phyloP scores from a whole-genome alignment of 495 filamentous ascomycete genomes.

The Penicillium parvum region DNA sequence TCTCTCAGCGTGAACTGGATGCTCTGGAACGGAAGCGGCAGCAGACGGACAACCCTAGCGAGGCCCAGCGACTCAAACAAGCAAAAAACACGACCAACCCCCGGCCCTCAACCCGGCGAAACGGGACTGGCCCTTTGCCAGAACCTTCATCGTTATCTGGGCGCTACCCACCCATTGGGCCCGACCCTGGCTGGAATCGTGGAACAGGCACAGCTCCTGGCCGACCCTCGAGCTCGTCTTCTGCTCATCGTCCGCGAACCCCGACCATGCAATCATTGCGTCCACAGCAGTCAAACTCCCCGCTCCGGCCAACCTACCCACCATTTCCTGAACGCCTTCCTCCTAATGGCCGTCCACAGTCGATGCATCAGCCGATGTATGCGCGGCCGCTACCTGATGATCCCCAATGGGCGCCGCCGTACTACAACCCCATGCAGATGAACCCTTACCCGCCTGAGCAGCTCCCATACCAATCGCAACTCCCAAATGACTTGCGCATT shows the following conservation, averaged over 20 bases:
- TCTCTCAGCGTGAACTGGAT: slow-evolving; percentile 69
- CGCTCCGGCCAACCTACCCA: slow-evolving; percentile 31
- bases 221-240: slow-evolving; percentile 32
- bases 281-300: slow-evolving; percentile 30
- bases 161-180: slow-evolving; percentile 24
- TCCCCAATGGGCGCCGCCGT: slow-evolving; percentile 41
- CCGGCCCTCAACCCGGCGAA: slow-evolving; percentile 23
- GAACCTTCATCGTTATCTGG: slow-evolving; percentile 19
- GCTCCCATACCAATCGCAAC: slow-evolving; percentile 24
- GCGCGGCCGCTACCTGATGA: slow-evolving; percentile 42
- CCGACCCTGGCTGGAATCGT: slow-evolving; percentile 26
- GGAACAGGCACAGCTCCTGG: slow-evolving; percentile 10
- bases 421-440: slow-evolving; percentile 33
- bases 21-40: slow-evolving; percentile 68
- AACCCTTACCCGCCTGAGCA: slow-evolving; percentile 29
- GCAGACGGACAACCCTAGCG: slow-evolving; percentile 39
- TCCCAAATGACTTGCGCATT: slow-evolving; percentile 30
- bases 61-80: slow-evolving; percentile 15
- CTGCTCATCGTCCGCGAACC: slow-evolving; percentile 32
- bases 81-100: slow-evolving; percentile 2
- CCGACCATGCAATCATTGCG: slow-evolving; percentile 38
- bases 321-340: slow-evolving; percentile 27
- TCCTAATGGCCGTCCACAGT: slow-evolving; percentile 25
- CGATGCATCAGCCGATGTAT: slow-evolving; percentile 27
- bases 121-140: slow-evolving; percentile 22